Conservation (phyloP, 208 protist genomes). For the Leishmania turanica region DNA sequence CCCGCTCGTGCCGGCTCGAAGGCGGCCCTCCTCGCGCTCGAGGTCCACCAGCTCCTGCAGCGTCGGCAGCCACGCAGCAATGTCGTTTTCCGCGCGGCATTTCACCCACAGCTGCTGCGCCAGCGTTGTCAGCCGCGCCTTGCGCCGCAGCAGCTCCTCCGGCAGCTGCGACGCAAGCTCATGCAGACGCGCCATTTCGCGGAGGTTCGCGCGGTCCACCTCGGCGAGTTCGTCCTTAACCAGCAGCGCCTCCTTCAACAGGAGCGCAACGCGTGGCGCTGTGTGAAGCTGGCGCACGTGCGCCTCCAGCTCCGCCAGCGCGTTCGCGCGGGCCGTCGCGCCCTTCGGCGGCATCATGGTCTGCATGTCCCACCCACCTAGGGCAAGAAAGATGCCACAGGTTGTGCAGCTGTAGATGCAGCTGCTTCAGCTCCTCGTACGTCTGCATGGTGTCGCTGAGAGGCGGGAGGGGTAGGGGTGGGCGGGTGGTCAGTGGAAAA, state of each 20-base stretch:
- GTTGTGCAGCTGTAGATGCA: slow-evolving; percentile 45
- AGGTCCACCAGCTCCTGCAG: slow-evolving; percentile 43
- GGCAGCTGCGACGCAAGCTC: slow-evolving; percentile 7
- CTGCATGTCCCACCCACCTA: slow-evolving; percentile 56
- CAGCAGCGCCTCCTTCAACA: slow-evolving; percentile 7
- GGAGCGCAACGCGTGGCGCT: not conserved
- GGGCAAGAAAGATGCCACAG: slow-evolving; percentile 36
- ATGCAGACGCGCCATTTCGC: not conserved
- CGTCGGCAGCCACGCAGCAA: slow-evolving; percentile 12
- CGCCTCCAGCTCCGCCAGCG: slow-evolving; percentile 21
- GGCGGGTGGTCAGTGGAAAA: not conserved
- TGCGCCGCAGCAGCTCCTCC: slow-evolving; percentile 2
- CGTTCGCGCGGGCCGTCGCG: slow-evolving; percentile 34
- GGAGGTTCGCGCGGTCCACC: not conserved
- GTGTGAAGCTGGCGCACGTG: not conserved
- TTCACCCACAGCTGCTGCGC: slow-evolving; percentile 4
- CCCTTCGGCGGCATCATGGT: slow-evolving; percentile 66
- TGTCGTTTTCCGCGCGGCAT: not conserved
- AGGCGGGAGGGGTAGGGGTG: not conserved
- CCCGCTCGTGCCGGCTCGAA: slow-evolving; percentile 11
- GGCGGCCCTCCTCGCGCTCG: slow-evolving; percentile 42
- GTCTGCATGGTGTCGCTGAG: slow-evolving; percentile 20
- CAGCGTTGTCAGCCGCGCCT: not conserved
- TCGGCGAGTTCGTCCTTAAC: not conserved
- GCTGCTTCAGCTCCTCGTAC: slow-evolving; percentile 50